Conservation (phyloP, 495 filamentous ascomycete genomes). For the Podospora sp. region DNA sequence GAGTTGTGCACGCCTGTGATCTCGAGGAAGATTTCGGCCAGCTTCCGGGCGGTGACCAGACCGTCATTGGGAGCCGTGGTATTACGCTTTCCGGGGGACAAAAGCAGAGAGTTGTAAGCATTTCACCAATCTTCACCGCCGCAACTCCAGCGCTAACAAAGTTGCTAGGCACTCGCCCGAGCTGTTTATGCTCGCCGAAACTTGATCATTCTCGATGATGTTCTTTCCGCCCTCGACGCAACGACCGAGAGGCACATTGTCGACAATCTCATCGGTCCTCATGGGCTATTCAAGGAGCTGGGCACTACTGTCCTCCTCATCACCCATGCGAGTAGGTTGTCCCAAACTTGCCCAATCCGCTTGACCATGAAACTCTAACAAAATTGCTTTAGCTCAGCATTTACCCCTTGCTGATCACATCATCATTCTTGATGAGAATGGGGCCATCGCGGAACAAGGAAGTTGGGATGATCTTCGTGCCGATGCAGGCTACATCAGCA, state of each 20-base stretch:
- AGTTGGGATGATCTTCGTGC: constrained; percentile 43
- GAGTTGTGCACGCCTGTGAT: constrained; percentile 61
- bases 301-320: constrained; percentile 36
- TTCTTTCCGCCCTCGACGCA: constrained; percentile 40
- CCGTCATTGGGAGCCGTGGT: constrained; percentile 64
- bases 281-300: constrained; percentile 34
- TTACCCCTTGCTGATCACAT: constrained; percentile 50
- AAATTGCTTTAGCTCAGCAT: constrained; percentile 30
- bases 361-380: background rate
- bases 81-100: constrained; percentile 70
- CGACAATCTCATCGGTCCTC: constrained; percentile 33
- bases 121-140: background rate
- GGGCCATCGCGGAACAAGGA: constrained; percentile 49
- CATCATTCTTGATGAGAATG: constrained; percentile 50
- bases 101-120: constrained; percentile 58
- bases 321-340: constrained; percentile 38
- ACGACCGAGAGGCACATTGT: constrained; percentile 37
- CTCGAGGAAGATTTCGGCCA: constrained; percentile 59
- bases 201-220: constrained; percentile 40
- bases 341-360: background rate
- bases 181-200: constrained; percentile 39
- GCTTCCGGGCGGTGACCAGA: constrained; percentile 59
- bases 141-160: background rate
- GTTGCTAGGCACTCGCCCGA: constrained; percentile 41
- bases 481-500: constrained; percentile 26